A percentile compares a stretch with the other conserved stretches of the same genome.
Conservation (phyloP, 2,329 filamentous ascomycete genomes). For the Didymella exigua region DNA sequence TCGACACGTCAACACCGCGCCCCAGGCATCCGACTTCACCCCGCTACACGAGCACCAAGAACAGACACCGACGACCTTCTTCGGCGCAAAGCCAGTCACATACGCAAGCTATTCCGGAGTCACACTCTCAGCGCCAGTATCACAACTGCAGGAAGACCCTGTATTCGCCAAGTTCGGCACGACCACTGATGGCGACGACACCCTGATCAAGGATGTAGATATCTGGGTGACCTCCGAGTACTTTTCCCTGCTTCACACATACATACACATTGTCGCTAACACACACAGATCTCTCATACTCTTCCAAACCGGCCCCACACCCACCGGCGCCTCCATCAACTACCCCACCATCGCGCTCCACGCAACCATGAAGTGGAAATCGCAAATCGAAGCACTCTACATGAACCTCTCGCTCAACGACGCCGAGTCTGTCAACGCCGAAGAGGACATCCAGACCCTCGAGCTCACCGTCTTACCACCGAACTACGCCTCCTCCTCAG, state of each 20-base stretch:
- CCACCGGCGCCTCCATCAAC: slow-evolving; percentile 69
- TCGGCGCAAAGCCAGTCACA: slow-evolving; percentile 71
- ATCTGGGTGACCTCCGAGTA: slow-evolving; percentile 57
- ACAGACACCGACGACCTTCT: slow-evolving; percentile 75
- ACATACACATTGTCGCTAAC: slow-evolving; percentile 3
- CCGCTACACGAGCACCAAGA: slow-evolving; percentile 71
- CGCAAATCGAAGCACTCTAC: slow-evolving; percentile 41
- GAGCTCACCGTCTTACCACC: slow-evolving; percentile 70
- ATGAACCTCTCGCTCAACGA: slow-evolving; percentile 55
- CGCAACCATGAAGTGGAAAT: slow-evolving; percentile 67
- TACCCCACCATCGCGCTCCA: slow-evolving; percentile 78
- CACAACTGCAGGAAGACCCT: slow-evolving; percentile 59
- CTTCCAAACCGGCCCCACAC: slow-evolving; percentile 61
- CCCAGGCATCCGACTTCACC: slow-evolving; percentile 65
- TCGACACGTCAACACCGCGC: slow-evolving; percentile 62
- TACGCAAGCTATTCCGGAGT: slow-evolving; percentile 65
- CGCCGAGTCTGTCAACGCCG: slow-evolving; percentile 61
- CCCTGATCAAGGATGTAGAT: slow-evolving; percentile 48
- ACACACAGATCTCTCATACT: slow-evolving; percentile 62
- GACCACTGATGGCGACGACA: slow-evolving; percentile 32
- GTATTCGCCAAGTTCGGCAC: slow-evolving; percentile 52
- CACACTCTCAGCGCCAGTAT: slow-evolving; percentile 63
- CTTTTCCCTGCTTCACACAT: neutral
- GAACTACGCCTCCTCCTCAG: slow-evolving; percentile 29
- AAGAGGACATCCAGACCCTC: slow-evolving; percentile 67